A percentile compares a stretch with the other conserved stretches of the same genome.
Evolutionary conservation across 805 yeast species (phyloP).

Genomic region (Myxozyma melibiosi): DNA sequence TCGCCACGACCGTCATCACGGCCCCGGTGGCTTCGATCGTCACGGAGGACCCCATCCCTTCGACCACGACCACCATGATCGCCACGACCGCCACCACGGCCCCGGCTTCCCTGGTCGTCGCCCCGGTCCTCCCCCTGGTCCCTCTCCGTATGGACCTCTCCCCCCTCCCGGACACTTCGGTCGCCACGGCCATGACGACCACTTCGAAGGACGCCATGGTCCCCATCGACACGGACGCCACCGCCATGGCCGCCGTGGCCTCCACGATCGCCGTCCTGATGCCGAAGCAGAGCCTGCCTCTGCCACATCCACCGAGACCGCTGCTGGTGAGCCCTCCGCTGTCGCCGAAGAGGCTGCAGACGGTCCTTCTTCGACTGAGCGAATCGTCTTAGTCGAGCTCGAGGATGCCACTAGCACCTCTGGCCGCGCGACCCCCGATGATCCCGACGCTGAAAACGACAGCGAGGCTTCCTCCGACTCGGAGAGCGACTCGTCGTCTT

Average conservation of each 20-base stretch:
- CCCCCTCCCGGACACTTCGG: conserved; percentile 12
- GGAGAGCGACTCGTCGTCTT: too few species aligned
- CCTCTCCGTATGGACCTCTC: conserved; percentile 6
- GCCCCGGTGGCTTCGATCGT: neutral
- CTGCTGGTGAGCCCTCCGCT: too few species aligned
- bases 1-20: neutral
- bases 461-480: neutral
- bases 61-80: neutral
- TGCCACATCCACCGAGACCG: neutral
- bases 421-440: neutral
- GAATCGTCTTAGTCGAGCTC: neutral
- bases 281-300: neutral
- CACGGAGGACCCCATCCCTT: neutral
- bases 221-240: conserved; percentile 63
- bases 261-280: neutral
- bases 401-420: neutral
- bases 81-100: neutral
- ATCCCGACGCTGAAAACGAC: neutral
- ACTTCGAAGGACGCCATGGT: too few species aligned
- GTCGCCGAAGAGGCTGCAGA: neutral
- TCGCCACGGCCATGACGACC: conserved; percentile 40
- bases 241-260: conserved; percentile 46
- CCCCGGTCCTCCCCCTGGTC: neutral
- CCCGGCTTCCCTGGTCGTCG: neutral
- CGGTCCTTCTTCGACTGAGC: neutral